These are phyloP conservation scores for Fragaria ananassa DNA, from an alignment of 306 rosid species.

Conservation along the genomic window DNA sequence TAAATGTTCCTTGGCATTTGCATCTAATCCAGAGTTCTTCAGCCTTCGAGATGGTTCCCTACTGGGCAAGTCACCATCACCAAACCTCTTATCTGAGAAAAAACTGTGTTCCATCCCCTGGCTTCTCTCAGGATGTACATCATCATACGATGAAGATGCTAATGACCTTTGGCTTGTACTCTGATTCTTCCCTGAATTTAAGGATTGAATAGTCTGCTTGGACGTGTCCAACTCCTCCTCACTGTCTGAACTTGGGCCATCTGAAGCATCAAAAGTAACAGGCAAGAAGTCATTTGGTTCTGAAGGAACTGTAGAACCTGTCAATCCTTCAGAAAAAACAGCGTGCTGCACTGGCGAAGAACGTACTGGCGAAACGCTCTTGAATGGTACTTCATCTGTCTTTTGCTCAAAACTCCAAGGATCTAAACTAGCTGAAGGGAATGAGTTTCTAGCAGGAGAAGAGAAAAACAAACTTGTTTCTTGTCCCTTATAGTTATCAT, in stretches of 20 bases:
- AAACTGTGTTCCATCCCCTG: conserved; percentile 23
- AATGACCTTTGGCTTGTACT: conserved; percentile 34
- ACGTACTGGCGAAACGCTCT: conserved; percentile 35
- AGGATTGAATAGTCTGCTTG: conserved; percentile 14
- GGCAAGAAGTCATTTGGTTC: conserved; percentile 45
- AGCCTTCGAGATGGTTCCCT: conserved; percentile 30
- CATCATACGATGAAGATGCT: conserved; percentile 45
- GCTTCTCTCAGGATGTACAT: conserved; percentile 32
- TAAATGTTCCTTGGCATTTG: conserved; percentile 23
- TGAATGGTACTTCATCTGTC: conserved; percentile 35
- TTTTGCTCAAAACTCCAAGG: conserved; percentile 44
- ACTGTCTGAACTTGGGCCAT: conserved; percentile 62
- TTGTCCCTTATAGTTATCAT: conserved; percentile 45
- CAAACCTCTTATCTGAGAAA: conserved; percentile 29
- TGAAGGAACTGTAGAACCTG: conserved; percentile 40
- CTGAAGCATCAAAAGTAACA: conserved; percentile 75
- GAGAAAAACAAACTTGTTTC: conserved; percentile 43
- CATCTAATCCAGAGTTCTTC: conserved; percentile 29
- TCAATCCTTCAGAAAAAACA: conserved; percentile 43
- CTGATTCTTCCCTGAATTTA: conserved; percentile 32
- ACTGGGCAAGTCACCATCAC: conserved; percentile 28
- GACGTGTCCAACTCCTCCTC: conserved; percentile 49
- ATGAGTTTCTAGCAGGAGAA: conserved; percentile 40
- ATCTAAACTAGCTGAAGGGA: conserved; percentile 34
- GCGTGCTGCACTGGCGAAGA: conserved; percentile 22